Conservation (phyloP, 495 filamentous ascomycete genomes). For the Trichocladium antarcticum region DNA sequence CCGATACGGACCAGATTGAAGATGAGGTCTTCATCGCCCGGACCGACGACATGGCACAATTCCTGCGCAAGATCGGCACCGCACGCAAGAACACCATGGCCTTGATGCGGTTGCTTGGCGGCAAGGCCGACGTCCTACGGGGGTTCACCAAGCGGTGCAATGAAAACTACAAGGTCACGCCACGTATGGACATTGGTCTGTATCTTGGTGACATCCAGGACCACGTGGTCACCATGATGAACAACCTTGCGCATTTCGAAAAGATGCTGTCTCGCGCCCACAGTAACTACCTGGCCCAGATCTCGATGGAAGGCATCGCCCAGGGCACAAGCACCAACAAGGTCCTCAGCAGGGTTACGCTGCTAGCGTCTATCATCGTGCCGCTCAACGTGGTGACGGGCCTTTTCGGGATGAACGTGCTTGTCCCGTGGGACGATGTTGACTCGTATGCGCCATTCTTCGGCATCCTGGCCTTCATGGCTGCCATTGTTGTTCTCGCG, state of each 20-base stretch:
- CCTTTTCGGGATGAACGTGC: slow-evolving; percentile 96
- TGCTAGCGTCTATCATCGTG: slow-evolving; percentile 86
- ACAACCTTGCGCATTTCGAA: slow-evolving; percentile 87
- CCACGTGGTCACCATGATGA: slow-evolving; percentile 98
- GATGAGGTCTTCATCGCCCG: slow-evolving; percentile 88
- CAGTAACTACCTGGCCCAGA: slow-evolving; percentile 89
- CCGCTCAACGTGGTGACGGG: slow-evolving; percentile 94
- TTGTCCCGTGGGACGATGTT: slow-evolving; percentile 54
- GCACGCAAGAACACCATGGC: slow-evolving; percentile 91
- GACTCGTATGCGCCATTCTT: slow-evolving; percentile 63
- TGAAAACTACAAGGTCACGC: slow-evolving; percentile 87
- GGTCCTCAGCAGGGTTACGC: slow-evolving; percentile 87
- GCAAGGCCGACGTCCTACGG: slow-evolving; percentile 93
- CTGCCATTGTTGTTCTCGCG: slow-evolving; percentile 46
- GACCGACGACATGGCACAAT: slow-evolving; percentile 71
- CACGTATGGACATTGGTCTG: slow-evolving; percentile 87
- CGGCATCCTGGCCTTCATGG: slow-evolving; percentile 60
- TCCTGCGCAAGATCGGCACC: slow-evolving; percentile 78
- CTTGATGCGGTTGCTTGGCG: slow-evolving; percentile 81
- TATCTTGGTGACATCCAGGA: slow-evolving; percentile 97
- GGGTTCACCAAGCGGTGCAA: slow-evolving; percentile 98
- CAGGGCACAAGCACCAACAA: slow-evolving; percentile 72
- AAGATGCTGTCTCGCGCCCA: slow-evolving; percentile 95
- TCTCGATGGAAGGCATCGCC: slow-evolving; percentile 78
- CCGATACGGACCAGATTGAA: slow-evolving; percentile 85